A percentile compares a stretch with the other conserved stretches of the same genome.
These are phyloP conservation scores for Salvia rosmarinus DNA, from an alignment of 257 asterid species.

Conservation along the genomic window DNA sequence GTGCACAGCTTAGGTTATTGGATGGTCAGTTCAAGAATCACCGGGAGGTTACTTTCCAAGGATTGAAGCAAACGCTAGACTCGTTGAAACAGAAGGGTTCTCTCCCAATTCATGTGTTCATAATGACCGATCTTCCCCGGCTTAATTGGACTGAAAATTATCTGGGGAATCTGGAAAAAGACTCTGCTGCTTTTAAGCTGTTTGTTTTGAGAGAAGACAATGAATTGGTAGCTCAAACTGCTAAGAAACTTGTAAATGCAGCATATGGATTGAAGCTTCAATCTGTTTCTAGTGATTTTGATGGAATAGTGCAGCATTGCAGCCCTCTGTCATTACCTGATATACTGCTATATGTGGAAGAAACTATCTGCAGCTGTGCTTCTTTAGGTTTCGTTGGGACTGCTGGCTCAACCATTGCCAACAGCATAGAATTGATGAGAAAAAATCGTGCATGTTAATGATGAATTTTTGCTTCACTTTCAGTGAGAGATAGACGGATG, in stretches of 20 bases:
- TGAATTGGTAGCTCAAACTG: constrained; percentile 55
- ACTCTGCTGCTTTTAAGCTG: constrained; percentile 55
- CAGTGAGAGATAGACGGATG: constrained; percentile 5
- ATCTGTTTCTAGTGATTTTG: constrained; percentile 35
- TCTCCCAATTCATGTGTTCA: constrained; percentile 69
- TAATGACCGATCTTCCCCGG: constrained; percentile 92
- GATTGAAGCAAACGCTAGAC: constrained; percentile 60
- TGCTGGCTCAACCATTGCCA: constrained; percentile 89
- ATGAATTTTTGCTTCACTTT: constrained; percentile 28
- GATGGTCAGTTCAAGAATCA: constrained; percentile 98
- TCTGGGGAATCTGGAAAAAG: constrained; percentile 66
- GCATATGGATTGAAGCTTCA: constrained; percentile 41
- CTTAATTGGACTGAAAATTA: constrained; percentile 74
- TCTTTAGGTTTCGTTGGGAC: constrained; percentile 88
- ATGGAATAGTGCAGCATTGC: constrained; percentile 41
- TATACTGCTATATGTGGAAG: constrained; percentile 66
- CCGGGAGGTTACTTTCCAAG: constrained; percentile 59
- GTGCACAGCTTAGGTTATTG: constrained; percentile 84
- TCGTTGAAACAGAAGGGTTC: constrained; percentile 55
- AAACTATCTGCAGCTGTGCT: constrained; percentile 87
- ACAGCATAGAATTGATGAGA: constrained; percentile 72
- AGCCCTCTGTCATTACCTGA: constrained; percentile 53
- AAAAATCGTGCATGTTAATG: constrained; percentile 49
- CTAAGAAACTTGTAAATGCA: constrained; percentile 50
- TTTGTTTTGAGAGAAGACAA: constrained; percentile 60